Base-by-base conservation (phyloP, 345 rosid genomes). In the Ceriops decandra region DNA sequence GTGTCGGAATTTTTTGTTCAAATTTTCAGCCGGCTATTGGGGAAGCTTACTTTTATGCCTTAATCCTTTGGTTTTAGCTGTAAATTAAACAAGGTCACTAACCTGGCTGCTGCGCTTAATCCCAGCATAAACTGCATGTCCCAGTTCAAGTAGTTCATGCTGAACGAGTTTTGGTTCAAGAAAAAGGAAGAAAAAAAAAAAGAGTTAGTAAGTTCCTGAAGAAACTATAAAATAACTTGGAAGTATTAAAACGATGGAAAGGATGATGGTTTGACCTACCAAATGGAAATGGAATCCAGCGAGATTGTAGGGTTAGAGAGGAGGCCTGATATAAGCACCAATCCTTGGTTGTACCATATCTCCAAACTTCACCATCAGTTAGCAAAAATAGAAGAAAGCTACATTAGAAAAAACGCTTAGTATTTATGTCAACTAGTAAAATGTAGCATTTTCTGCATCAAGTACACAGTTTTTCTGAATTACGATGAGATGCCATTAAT, bases 291-390 rank as follows among this genome's bases (percentile, higher is more conserved):
- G 31, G 99, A 86, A 70, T 90, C 97, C 1, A 95, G 74, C 16
- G 99, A 52, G 61, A 95, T 74, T 31, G 91, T 87, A 2, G 99
- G 90, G 69, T 85, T 74, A 16, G 88, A 2, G 61, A 95, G 99
- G 36, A 89, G 86, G 32, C 99, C 99, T 7, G 97, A 85, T 46
- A 95, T 78, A 7, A 95, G 80, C 68, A 95, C 99, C 74, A 95
- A 77, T 67, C 96, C 99, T 88, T 95, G 99, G 75, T 64, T 84
- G 84, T 91, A 95, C 96, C 99, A 95, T 65, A 95, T 86, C 86
- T 95, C 99, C 87, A 95, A 88, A 71, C 96, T 95, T 49, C 78
- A 79, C 19, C 20, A 42, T 38, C 21, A 49, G 19, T 11, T 3
- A 13, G 49, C 49, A 13, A 42, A 42, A 42, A 13, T 42, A 42